A percentile compares a stretch with the other conserved stretches of the same genome.
phyloP scores from a whole-genome alignment of 2,329 filamentous ascomycete genomes.

The Fusarium kyushuense region DNA sequence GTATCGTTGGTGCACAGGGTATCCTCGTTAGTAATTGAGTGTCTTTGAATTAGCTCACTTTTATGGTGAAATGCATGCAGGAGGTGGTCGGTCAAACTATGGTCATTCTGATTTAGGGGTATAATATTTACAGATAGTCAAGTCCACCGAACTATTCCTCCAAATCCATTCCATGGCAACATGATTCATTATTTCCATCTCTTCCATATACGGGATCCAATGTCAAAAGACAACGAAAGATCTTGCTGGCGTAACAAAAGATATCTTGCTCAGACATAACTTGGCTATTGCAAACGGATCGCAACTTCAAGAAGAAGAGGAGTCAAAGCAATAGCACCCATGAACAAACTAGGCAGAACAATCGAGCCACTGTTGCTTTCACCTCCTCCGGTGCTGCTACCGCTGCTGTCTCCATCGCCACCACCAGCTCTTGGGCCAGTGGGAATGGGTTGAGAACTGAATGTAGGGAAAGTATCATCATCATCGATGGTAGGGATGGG shows the following conservation, averaged over 20 bases:
- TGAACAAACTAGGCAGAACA: slow-evolving; percentile 38
- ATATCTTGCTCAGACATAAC: background rate
- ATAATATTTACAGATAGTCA: slow-evolving; percentile 17
- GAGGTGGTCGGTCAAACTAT: background rate
- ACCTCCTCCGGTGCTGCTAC: slow-evolving; percentile 1
- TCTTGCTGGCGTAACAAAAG: too few relatives aligned
- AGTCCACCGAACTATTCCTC: background rate
- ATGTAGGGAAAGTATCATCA: slow-evolving; percentile 11
- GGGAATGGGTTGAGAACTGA: slow-evolving; percentile 12
- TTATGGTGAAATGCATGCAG: background rate
- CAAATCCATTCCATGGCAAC: background rate
- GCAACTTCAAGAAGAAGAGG: slow-evolving; percentile 45
- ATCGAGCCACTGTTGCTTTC: slow-evolving; percentile 27
- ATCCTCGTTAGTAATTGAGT: background rate
- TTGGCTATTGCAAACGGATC: background rate
- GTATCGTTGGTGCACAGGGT: background rate
- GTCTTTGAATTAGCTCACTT: background rate
- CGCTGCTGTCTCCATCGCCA: slow-evolving; percentile 18
- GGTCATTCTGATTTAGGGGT: slow-evolving; percentile 20
- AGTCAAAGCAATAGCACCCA: slow-evolving; percentile 42
- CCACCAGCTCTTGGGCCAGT: slow-evolving; percentile 37
- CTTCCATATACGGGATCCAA: background rate
- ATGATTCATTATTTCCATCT: slow-evolving; percentile 29
- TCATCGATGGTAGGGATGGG: slow-evolving; percentile 25
- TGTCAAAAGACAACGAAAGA: background rate